phyloP scores from a whole-genome alignment of 192 early-diverging fungal species.

The Gryganskiella cystojenkinii region DNA sequence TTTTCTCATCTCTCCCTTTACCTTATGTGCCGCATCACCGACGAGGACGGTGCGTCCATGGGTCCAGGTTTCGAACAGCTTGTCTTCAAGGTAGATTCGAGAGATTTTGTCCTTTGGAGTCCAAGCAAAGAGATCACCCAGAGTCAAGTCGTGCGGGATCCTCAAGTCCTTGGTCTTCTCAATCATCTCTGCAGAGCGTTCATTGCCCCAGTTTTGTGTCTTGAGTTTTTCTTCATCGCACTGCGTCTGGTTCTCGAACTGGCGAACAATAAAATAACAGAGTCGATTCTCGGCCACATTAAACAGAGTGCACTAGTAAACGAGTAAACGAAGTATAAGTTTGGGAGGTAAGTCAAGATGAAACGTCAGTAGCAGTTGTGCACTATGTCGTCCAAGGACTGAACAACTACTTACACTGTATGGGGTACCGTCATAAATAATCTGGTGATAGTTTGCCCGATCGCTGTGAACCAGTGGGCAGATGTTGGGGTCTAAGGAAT shows the following conservation, averaged over 20 bases:
- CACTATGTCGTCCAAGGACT: too few species aligned
- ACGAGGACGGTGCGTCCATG: background rate
- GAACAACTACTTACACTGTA: constrained; percentile 5
- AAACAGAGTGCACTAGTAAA: background rate
- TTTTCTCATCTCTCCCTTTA: too few species aligned
- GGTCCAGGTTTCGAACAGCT: constrained; percentile 14
- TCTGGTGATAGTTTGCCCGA: background rate
- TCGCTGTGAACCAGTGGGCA: background rate
- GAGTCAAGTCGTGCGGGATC: background rate
- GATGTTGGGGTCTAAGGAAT: background rate
- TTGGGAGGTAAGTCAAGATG: too few species aligned
- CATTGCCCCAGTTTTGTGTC: constrained; percentile 2
- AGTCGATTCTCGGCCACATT: background rate
- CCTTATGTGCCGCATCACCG: background rate
- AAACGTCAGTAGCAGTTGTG: too few species aligned
- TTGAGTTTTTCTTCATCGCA: background rate
- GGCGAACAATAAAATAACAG: background rate
- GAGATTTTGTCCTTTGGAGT: background rate
- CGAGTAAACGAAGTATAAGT: too few species aligned
- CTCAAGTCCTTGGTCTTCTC: constrained; percentile 1
- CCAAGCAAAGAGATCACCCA: background rate
- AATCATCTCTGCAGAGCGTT: constrained; percentile 3
- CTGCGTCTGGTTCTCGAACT: background rate
- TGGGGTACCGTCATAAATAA: background rate
- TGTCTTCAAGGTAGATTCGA: constrained; percentile 5